Evolutionary conservation across 1,139 yeast species (phyloP).

Genomic region (Meyerozyma guilliermondii): DNA sequence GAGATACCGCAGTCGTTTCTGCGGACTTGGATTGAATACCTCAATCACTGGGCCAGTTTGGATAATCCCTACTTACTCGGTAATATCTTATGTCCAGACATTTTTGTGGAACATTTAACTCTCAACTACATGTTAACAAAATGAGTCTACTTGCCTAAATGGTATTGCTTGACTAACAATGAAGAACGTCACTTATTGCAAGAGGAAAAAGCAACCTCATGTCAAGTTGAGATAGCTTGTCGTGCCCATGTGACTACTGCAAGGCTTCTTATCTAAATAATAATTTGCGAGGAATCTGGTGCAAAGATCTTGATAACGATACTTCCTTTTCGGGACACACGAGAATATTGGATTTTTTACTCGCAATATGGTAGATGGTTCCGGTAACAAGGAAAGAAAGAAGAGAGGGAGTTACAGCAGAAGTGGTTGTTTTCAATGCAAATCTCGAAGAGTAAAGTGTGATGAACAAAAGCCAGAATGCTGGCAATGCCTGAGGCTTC

Average conservation of each 20-base stretch:
- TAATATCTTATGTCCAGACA: too few relatives aligned
- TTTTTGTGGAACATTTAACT: too few relatives aligned
- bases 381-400: background rate
- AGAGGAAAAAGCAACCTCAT: background rate
- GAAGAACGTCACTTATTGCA: background rate
- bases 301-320: background rate
- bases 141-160: background rate
- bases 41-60: too few relatives aligned
- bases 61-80: too few relatives aligned
- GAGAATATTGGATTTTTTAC: background rate
- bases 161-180: background rate
- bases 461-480: slow-evolving; percentile 59
- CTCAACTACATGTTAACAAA: too few relatives aligned
- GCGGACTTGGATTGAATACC: too few relatives aligned
- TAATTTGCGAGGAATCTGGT: background rate
- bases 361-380: background rate
- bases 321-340: background rate
- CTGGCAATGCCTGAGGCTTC: slow-evolving; percentile 36
- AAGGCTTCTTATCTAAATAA: background rate
- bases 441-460: slow-evolving; percentile 42
- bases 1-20: too few relatives aligned
- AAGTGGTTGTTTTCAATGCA: slow-evolving; percentile 37
- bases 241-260: background rate
- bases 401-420: slow-evolving; percentile 23
- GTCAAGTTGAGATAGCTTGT: background rate